Evolutionary conservation across 2,329 filamentous ascomycete genomes (phyloP).

Genomic region (Colletotrichum magnum): DNA sequence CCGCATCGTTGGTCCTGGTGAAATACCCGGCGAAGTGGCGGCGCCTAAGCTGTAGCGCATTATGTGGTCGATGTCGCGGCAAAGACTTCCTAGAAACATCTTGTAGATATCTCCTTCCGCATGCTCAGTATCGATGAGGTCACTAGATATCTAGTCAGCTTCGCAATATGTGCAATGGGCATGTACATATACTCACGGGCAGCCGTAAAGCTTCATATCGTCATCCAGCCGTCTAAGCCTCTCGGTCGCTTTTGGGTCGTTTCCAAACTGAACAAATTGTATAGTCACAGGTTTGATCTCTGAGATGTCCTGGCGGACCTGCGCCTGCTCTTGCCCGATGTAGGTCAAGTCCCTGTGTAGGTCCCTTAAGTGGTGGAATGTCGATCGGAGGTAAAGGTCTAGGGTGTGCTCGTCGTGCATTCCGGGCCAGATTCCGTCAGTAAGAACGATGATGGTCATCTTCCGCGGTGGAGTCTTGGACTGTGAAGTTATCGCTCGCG

Average conservation of each 20-base stretch:
- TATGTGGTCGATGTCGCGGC: background rate
- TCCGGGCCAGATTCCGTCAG: conserved; percentile 16
- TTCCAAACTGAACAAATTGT: conserved; percentile 49
- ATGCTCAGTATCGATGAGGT: conserved; percentile 48
- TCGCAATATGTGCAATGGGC: background rate
- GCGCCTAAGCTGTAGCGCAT: too few species aligned
- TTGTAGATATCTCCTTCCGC: conserved; percentile 47
- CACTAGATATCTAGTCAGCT: conserved; percentile 32
- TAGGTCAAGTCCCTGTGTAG: background rate
- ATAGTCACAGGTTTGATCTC: conserved; percentile 45
- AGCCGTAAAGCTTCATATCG: conserved; percentile 4
- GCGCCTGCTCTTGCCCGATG: background rate
- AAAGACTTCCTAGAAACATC: conserved; percentile 48
- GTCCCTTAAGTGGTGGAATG: conserved; percentile 5
- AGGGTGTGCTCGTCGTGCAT: background rate
- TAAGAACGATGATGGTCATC: conserved; percentile 22
- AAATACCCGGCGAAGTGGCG: too few species aligned
- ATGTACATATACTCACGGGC: conserved; percentile 17
- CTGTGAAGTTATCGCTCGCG: background rate
- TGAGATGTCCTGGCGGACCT: conserved; percentile 8
- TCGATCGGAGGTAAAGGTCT: background rate
- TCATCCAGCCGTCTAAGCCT: conserved; percentile 42
- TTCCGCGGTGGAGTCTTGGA: background rate
- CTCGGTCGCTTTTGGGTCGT: conserved; percentile 42
- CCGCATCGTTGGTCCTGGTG: too few species aligned